Percentiles rank a stretch among this genome's conserved stretches.
Evolutionary conservation across 2,329 filamentous ascomycete species (phyloP).

Genomic region (Phaeosphaeriaceae sp.): DNA sequence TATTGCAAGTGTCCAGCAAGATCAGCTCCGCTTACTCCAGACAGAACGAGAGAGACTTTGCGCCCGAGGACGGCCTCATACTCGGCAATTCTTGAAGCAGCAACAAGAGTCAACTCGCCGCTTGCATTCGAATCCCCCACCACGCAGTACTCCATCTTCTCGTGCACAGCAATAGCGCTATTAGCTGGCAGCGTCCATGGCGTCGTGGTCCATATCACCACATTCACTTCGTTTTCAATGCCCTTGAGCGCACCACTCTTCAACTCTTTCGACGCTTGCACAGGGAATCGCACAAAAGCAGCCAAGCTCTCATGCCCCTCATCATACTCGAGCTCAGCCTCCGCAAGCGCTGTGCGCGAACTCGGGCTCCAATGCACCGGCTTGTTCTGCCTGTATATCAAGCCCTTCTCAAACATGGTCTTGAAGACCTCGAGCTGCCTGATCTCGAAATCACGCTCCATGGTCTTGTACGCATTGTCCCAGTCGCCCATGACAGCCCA

Average conservation of each 20-base stretch:
- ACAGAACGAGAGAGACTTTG: conserved; percentile 58
- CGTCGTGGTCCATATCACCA: conserved; percentile 98
- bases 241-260: conserved; percentile 43
- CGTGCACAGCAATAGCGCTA: conserved; percentile 81
- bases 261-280: conserved; percentile 59
- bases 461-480: conserved; percentile 78
- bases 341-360: conserved; percentile 78
- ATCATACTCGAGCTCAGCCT: conserved; percentile 84
- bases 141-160: conserved; percentile 75
- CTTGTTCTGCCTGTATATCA: conserved; percentile 80
- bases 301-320: conserved; percentile 74
- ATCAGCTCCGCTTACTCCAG: conserved; percentile 68
- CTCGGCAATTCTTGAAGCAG: conserved; percentile 71
- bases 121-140: conserved; percentile 54
- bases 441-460: conserved; percentile 78
- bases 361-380: conserved; percentile 89
- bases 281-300: conserved; percentile 81
- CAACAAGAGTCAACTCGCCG: conserved; percentile 71
- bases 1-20: conserved; percentile 71
- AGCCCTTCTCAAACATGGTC: conserved; percentile 70
- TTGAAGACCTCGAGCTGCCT: conserved; percentile 78
- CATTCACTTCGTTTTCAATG: conserved; percentile 60
- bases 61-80: conserved; percentile 41
- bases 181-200: conserved; percentile 98
- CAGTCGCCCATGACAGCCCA: conserved; percentile 85